Evolutionary conservation across 2,329 filamentous ascomycete genomes (phyloP).

Genomic region (Fusarium liriodendri): DNA sequence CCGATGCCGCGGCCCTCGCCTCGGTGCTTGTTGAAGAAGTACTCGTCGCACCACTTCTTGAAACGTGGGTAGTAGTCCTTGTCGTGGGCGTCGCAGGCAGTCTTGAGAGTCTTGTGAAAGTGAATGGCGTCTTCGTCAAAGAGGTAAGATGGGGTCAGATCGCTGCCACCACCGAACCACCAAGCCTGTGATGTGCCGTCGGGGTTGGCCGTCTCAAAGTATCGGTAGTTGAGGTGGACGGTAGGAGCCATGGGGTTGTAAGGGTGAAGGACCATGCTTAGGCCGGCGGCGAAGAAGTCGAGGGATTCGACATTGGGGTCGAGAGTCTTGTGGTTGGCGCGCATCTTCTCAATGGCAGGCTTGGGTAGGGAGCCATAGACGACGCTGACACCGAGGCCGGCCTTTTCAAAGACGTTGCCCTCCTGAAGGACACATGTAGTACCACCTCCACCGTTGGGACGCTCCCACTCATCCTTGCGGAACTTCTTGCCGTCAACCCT

Average conservation of each 20-base stretch:
- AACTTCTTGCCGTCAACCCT: conserved; percentile 87
- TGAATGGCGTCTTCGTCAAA: conserved; percentile 98
- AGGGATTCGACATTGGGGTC: conserved; percentile 82
- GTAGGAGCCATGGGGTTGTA: conserved; percentile 97
- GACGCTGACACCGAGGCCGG: conserved; percentile 92
- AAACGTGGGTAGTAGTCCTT: conserved; percentile 92
- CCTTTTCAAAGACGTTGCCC: conserved; percentile 97
- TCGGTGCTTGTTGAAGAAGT: conserved; percentile 95
- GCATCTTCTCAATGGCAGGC: conserved; percentile 91
- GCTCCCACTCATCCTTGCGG: conserved; percentile 85
- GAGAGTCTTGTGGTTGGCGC: conserved; percentile 92
- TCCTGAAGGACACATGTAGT: conserved; percentile 96
- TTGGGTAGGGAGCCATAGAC: conserved; percentile 93
- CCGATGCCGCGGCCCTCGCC: conserved; percentile 88
- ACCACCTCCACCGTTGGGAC: conserved; percentile 90
- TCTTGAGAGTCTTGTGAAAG: conserved; percentile 94
- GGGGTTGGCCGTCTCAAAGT: conserved; percentile 94
- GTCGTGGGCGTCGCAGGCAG: conserved; percentile 93
- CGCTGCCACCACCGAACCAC: conserved; percentile 98
- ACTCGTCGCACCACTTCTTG: conserved; percentile 98
- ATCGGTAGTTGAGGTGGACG: conserved; percentile 97
- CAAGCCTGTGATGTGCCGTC: conserved; percentile 86
- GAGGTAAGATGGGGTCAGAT: conserved; percentile 91
- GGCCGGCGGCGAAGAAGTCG: conserved; percentile 93
- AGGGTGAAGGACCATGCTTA: conserved; percentile 94